phyloP scores from a whole-genome alignment of 2,329 filamentous ascomycete species.

The Phialemoniopsis sp. region DNA sequence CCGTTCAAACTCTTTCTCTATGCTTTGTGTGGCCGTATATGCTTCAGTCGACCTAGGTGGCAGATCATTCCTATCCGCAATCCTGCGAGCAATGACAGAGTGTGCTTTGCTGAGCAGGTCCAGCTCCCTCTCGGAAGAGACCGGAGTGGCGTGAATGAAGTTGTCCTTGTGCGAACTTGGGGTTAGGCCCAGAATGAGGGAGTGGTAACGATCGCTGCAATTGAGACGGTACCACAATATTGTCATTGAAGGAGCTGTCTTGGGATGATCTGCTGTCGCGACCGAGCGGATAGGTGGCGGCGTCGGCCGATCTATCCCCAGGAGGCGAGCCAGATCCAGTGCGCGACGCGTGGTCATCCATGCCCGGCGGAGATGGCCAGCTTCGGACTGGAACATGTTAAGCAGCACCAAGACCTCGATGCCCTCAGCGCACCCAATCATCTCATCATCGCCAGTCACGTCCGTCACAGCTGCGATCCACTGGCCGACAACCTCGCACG shows the following conservation, averaged over 20 bases:
- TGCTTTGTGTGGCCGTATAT: conserved; percentile 33
- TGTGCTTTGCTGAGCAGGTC: conserved; percentile 42
- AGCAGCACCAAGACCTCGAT: conserved; percentile 47
- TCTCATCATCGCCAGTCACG: conserved; percentile 37
- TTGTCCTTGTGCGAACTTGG: conserved; percentile 34
- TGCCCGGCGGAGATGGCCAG: conserved; percentile 47
- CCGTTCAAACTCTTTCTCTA: conserved; percentile 42
- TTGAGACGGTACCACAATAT: conserved; percentile 45
- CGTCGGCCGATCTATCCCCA: conserved; percentile 38
- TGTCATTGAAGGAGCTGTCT: conserved; percentile 19
- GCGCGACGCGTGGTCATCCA: conserved; percentile 49
- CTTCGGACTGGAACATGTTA: conserved; percentile 44
- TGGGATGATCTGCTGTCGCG: conserved; percentile 26
- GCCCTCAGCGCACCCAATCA: conserved; percentile 47
- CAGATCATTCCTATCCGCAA: conserved; percentile 39
- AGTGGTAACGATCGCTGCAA: conserved; percentile 44
- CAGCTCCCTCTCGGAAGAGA: conserved; percentile 7
- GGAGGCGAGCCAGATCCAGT: conserved; percentile 44
- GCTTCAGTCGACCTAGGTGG: conserved; percentile 24
- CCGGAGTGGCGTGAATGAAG: conserved; percentile 24
- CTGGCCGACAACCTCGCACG: conserved; percentile 1
- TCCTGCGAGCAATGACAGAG: conserved; percentile 32
- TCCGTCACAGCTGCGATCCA: conserved; percentile 33
- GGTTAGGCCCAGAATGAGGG: conserved; percentile 45
- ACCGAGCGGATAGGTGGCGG: conserved; percentile 29